Conservation (phyloP, 2,329 filamentous ascomycete genomes). For the Scedosporium dehoogii region DNA sequence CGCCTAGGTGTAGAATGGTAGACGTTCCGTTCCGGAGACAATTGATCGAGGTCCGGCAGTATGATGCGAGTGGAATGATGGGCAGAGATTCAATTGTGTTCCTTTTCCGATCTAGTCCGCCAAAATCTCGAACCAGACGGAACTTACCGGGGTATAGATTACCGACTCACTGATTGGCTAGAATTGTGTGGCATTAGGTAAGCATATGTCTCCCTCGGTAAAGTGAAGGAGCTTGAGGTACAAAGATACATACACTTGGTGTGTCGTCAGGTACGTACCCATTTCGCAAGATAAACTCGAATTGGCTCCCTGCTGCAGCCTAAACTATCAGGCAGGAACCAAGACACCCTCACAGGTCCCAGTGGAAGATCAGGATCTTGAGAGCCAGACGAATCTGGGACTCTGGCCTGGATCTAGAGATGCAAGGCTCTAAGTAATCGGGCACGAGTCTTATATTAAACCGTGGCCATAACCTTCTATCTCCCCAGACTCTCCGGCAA, state of each 20-base stretch:
- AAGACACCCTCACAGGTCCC: too few species aligned
- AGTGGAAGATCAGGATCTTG: too few species aligned
- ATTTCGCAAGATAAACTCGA: too few species aligned
- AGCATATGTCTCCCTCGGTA: background rate
- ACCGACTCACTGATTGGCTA: background rate
- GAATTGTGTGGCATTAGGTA: background rate
- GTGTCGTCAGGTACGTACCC: background rate
- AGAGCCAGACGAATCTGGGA: too few species aligned
- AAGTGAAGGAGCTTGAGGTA: background rate
- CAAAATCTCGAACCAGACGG: conserved; percentile 1
- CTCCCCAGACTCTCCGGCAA: too few species aligned
- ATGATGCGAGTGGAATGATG: background rate
- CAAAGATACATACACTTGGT: too few species aligned
- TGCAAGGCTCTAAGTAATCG: too few species aligned
- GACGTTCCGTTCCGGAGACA: background rate
- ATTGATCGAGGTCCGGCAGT: background rate
- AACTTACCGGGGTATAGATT: conserved; percentile 3
- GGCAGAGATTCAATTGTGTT: conserved; percentile 1
- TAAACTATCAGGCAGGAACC: too few species aligned
- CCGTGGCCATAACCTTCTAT: too few species aligned
- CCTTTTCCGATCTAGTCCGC: background rate
- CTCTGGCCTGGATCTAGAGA: too few species aligned
- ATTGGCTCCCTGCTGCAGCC: too few species aligned
- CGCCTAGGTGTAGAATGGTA: background rate
- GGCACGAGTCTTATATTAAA: too few species aligned